Base-by-base conservation (phyloP, 257 asterid species). In the Asclepias syriaca region DNA sequence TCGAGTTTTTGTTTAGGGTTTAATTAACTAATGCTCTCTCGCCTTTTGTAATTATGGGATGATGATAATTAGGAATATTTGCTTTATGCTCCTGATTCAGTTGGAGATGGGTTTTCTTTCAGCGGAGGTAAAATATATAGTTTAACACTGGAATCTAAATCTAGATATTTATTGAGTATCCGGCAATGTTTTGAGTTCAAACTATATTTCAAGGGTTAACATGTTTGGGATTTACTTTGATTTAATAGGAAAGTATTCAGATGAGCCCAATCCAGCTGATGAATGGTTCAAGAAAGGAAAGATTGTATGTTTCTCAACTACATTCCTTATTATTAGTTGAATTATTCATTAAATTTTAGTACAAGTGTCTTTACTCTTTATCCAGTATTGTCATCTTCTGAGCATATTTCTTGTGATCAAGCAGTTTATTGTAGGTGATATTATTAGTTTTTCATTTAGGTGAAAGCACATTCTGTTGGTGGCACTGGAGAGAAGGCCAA, bases 401-500 rank as follows among this genome's bases (percentile, higher is more conserved):
- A 39, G 65, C 39, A 27, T 11, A 24, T 19, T 58, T 4, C 39
- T 19, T 13, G 9, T 29, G 14, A 64, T 39, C 45, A 8, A 18
- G 29, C 7, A 37, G 50, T 64, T 34, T 64, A 34, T 61, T 18
- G 6, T 59, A 27, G 70, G 16, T 72, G 51, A 61, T 19, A 9
- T n/a, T 13, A 16, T 50, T 13, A 65, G 51, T 15, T 63, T 71
- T 22, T 13, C 24, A 46, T 27, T 49, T 70, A 93, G 98, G 89
- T 93, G 79, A 89, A 91, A 85, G 97, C 97, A 59, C 88, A 87
- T 77, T 77, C 88, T 65, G 95, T 88, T 68, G 89, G 87, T 70
- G 96, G 96, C 60, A 89, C 83, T 32, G 96, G 98, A 45, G 97
- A 88, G 87, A 89, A 85, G 81, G 96, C 97, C 15, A 93, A 89